A percentile compares a stretch with the other conserved stretches of the same genome.
These are phyloP conservation scores for Hortaea werneckii DNA, from an alignment of 2,329 filamentous ascomycete genomes.

Conservation along the genomic window DNA sequence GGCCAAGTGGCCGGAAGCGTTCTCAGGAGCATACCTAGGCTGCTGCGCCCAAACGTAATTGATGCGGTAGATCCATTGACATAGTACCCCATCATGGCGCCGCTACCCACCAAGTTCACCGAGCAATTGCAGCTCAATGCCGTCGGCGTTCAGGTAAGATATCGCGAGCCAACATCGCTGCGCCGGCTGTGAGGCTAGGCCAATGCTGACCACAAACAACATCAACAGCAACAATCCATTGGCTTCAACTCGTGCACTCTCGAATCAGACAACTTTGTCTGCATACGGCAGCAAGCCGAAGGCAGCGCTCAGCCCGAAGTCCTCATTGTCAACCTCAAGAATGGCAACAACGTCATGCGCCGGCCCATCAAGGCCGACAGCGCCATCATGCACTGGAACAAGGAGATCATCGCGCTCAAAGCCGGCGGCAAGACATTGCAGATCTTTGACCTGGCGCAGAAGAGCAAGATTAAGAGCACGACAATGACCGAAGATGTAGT, in stretches of 20 bases:
- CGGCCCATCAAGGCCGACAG: constrained; percentile 98
- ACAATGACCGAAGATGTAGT: constrained; percentile 95
- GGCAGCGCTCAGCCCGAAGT: constrained; percentile 81
- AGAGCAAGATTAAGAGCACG: constrained; percentile 92
- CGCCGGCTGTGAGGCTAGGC: neutral
- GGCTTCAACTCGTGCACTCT: constrained; percentile 88
- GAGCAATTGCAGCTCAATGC: constrained; percentile 64
- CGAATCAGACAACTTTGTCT: constrained; percentile 95
- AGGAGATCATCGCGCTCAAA: constrained; percentile 92
- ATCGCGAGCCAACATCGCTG: neutral
- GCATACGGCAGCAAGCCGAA: constrained; percentile 87
- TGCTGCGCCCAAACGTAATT: constrained; percentile 3
- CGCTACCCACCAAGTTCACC: constrained; percentile 84
- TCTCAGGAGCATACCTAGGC: neutral
- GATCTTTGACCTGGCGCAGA: constrained; percentile 89
- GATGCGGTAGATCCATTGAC: constrained; percentile 15
- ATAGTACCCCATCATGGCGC: constrained; percentile 42
- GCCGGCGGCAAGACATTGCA: constrained; percentile 89
- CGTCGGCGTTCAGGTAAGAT: constrained; percentile 39
- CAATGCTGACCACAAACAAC: constrained; percentile 11
- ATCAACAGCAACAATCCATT: constrained; percentile 62
- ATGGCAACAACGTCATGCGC: constrained; percentile 88
- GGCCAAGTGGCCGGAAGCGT: constrained; percentile 6
- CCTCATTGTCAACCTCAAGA: constrained; percentile 95
- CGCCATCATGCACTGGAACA: constrained; percentile 96